Base-by-base conservation (phyloP, 148 eudicot species). In the Salicornia ramosissima region DNA sequence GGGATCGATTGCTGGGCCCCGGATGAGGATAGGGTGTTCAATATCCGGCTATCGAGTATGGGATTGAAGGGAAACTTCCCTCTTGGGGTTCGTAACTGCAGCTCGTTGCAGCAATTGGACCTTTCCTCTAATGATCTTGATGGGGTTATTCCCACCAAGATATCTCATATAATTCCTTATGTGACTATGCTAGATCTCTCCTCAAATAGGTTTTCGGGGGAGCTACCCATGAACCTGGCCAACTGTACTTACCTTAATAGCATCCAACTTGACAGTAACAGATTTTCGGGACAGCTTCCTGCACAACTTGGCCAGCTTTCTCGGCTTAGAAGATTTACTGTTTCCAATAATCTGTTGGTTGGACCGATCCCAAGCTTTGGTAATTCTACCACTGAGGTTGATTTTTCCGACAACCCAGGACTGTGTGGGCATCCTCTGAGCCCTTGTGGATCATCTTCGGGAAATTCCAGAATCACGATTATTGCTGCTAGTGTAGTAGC, bases 1-100 rank as follows among this genome's bases (percentile, higher is more conserved):
- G 90, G 90, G 66, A 71, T 86, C 21, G 86, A 82, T 4, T 86
- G 87, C 74, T 84, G 90, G 90, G 81, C 81, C 64, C 75, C 68
- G 0, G 62, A 56, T 43, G 90, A 86, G 68, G 75, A 71, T 66
- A 78, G 74, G 78, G 87, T 86, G 64, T 49, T 86, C 21, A 84
- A 70, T 68, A 78, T 86, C 46, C 71, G 57, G 1, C 74, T 86
- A 16, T 72, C 87, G 3, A 50, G 71, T 64, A 76, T 80, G 84
- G 83, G 83, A 47, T 79, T 86, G 31, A 81, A 71, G 73, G 90
- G 90, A 4, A 70, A 39, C 31, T 86, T 86, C 71, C 87, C 90
- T 19, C 68, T 42, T n/a, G 87, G 84, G 24, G 34, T 86, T 59
- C 10, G 2, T 1, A 75, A 74, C 58, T 86, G 90, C 63, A 29